Conservation (phyloP, 1,139 yeast species). For the Zhuliangozyma blackwelliae region DNA sequence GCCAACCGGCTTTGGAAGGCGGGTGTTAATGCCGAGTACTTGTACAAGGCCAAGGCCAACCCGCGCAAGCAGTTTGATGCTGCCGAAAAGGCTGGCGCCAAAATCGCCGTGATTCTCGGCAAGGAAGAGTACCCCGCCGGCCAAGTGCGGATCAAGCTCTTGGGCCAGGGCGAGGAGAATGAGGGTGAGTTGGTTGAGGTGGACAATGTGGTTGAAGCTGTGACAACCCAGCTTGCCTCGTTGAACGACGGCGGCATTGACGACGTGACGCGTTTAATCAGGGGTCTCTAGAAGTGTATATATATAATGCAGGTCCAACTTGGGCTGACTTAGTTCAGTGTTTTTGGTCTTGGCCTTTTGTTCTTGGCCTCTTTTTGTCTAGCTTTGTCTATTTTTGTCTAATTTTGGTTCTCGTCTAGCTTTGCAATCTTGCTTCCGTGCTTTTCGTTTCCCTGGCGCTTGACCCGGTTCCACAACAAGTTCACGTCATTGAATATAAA, state of each 20-base stretch:
- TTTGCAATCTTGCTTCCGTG: constrained; percentile 24
- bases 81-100: constrained; percentile 92
- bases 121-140: constrained; percentile 88
- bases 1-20: constrained; percentile 81
- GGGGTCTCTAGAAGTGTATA: constrained; percentile 22
- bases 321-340: too few relatives aligned
- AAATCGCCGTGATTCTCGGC: constrained; percentile 87
- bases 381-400: too few relatives aligned
- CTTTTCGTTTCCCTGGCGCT: constrained; percentile 48
- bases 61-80: constrained; percentile 95
- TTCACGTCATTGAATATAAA: constrained; percentile 68
- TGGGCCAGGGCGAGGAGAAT: constrained; percentile 85
- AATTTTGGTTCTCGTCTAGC: constrained; percentile 18
- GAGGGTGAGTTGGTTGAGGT: constrained; percentile 74
- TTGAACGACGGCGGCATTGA: constrained; percentile 45
- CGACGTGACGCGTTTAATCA: constrained; percentile 57
- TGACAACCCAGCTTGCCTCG: constrained; percentile 49
- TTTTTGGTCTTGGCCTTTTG: too few relatives aligned
- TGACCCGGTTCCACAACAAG: constrained; percentile 75
- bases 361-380: too few relatives aligned
- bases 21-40: constrained; percentile 85
- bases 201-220: constrained; percentile 53
- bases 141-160: constrained; percentile 73
- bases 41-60: constrained; percentile 89
- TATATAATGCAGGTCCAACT: neutral